These are phyloP conservation scores for Nepenthes mirabilis DNA, from an alignment of 148 eudicot species.

Conservation along the genomic window DNA sequence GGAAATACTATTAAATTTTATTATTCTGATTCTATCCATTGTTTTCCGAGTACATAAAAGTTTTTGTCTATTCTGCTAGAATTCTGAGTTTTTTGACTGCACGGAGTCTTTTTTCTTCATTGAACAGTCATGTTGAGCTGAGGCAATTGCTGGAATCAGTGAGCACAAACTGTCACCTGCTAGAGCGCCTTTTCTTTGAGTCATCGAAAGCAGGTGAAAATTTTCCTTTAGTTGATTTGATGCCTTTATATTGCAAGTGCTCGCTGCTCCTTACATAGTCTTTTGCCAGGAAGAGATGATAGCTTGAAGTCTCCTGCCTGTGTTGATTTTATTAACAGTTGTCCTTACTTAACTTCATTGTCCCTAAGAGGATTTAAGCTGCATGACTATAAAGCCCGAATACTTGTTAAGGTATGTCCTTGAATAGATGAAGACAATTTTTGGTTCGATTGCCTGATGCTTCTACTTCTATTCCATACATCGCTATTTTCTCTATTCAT, in stretches of 20 bases:
- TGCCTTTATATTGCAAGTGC: not conserved
- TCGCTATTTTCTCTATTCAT: too few relatives aligned
- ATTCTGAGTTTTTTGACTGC: too few relatives aligned
- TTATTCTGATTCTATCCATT: too few relatives aligned
- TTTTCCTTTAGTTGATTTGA: not conserved
- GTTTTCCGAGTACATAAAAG: too few relatives aligned
- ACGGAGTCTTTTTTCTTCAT: not conserved
- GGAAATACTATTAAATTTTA: too few relatives aligned
- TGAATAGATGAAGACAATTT: too few relatives aligned
- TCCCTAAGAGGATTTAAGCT: constrained; percentile 54
- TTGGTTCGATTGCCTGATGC: too few relatives aligned
- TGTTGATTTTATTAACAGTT: constrained; percentile 37
- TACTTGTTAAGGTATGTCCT: constrained; percentile 37
- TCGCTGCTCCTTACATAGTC: not conserved
- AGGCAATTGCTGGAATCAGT: constrained; percentile 46
- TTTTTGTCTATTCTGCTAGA: too few relatives aligned
- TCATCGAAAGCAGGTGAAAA: constrained; percentile 38
- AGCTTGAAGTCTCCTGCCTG: constrained; percentile 43
- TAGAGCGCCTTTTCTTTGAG: constrained; percentile 46
- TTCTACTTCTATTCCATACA: too few relatives aligned
- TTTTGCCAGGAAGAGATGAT: constrained; percentile 51
- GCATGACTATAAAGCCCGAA: constrained; percentile 34
- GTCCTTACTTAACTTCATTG: constrained; percentile 38
- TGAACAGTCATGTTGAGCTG: constrained; percentile 40
- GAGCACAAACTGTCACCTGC: constrained; percentile 29